phyloP scores from a whole-genome alignment of 2,329 filamentous ascomycete genomes.

The Lachnellula occidentalis region DNA sequence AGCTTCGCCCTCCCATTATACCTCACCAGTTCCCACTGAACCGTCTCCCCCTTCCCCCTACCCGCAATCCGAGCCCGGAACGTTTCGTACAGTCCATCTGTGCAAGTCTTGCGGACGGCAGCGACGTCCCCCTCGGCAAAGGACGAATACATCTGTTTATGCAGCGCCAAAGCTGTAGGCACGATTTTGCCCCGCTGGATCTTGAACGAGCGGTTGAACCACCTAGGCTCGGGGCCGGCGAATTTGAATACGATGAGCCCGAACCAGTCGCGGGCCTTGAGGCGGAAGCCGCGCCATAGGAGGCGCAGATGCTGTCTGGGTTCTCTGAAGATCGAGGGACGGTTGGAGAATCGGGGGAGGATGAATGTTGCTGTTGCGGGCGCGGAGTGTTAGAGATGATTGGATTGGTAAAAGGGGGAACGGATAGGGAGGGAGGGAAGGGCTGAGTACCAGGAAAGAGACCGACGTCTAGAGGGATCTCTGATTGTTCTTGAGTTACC shows the following conservation, averaged over 20 bases:
- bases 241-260: constrained; percentile 16
- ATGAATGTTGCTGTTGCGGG: constrained; percentile 30
- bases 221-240: constrained; percentile 13
- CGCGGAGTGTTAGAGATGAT: constrained; percentile 30
- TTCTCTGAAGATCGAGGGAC: constrained; percentile 7
- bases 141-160: constrained; percentile 55
- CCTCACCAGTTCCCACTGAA: constrained; percentile 50
- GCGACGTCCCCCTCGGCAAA: constrained; percentile 53
- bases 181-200: constrained; percentile 38
- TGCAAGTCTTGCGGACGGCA: constrained; percentile 49
- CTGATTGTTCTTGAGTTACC: constrained; percentile 11
- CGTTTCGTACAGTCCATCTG: constrained; percentile 43
- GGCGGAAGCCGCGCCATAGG: constrained; percentile 21
- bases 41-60: constrained; percentile 40
- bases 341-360: constrained; percentile 21
- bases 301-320: constrained; percentile 12
- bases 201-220: constrained; percentile 34
- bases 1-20: constrained; percentile 38
- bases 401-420: neutral
- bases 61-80: constrained; percentile 49
- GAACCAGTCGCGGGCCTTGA: constrained; percentile 18
- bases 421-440: neutral
- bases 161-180: constrained; percentile 52
- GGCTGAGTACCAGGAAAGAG: neutral
- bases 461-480: constrained; percentile 1